A percentile compares a stretch with the other conserved stretches of the same genome.
Conservation (phyloP, 1,284 basidiomycete genomes). For the Retiboletus flavoniger region DNA sequence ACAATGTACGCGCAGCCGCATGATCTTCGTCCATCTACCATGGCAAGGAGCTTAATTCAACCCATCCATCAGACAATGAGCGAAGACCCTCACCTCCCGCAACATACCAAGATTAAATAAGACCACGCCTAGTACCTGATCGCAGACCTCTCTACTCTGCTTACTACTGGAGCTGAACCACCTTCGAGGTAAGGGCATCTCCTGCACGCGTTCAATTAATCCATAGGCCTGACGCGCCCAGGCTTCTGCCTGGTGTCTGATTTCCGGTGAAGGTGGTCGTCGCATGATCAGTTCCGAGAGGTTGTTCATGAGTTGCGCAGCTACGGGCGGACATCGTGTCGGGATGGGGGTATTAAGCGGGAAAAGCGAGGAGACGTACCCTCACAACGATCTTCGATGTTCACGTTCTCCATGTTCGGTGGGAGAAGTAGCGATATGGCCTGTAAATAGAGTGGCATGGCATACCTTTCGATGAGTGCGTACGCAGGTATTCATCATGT, state of each 20-base stretch:
- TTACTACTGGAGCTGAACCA: slow-evolving; percentile 24
- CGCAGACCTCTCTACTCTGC: slow-evolving; percentile 42
- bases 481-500: background rate
- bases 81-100: slow-evolving; percentile 39
- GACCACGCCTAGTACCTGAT: slow-evolving; percentile 56
- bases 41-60: background rate
- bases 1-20: slow-evolving; percentile 44
- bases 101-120: slow-evolving; percentile 61
- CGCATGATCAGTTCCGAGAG: slow-evolving; percentile 60
- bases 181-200: slow-evolving; percentile 23
- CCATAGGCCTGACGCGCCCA: slow-evolving; percentile 60
- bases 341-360: background rate
- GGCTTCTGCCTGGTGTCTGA: slow-evolving; percentile 54
- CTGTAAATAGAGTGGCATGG: slow-evolving; percentile 64
- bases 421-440: slow-evolving; percentile 66
- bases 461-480: slow-evolving; percentile 45
- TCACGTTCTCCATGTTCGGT: slow-evolving; percentile 38
- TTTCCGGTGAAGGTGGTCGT: slow-evolving; percentile 44
- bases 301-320: slow-evolving; percentile 70
- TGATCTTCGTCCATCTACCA: slow-evolving; percentile 52
- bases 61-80: background rate
- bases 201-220: slow-evolving; percentile 41
- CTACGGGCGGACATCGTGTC: slow-evolving; percentile 33
- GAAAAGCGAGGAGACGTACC: slow-evolving; percentile 37
- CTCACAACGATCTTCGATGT: slow-evolving; percentile 56